These are phyloP conservation scores for Holtermannia corniformis DNA, from an alignment of 768 basidiomycete species.

Conservation along the genomic window DNA sequence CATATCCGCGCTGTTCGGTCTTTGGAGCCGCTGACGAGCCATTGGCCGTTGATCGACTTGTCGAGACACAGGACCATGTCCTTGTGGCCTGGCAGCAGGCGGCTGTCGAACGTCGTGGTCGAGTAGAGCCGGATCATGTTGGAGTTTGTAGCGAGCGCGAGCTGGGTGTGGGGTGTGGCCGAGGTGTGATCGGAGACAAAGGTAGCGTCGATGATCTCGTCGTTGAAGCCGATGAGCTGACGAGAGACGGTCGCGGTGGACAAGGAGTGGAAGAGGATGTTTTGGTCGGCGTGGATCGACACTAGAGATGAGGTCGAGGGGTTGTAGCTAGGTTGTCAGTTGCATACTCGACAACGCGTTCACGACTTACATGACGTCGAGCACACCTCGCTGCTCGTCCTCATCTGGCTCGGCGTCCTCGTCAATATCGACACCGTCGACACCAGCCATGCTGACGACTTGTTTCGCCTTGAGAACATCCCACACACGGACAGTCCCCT, in stretches of 20 bases:
- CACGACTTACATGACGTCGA: slow-evolving; percentile 64
- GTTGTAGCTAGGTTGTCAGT: slow-evolving; percentile 54
- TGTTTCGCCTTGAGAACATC: slow-evolving; percentile 59
- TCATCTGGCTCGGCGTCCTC: slow-evolving; percentile 47
- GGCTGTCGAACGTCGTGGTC: slow-evolving; percentile 63
- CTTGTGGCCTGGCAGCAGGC: slow-evolving; percentile 75
- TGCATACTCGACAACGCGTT: neutral
- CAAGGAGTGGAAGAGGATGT: slow-evolving; percentile 83
- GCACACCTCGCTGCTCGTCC: slow-evolving; percentile 76
- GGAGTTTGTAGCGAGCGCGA: slow-evolving; percentile 96
- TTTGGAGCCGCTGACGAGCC: slow-evolving; percentile 87
- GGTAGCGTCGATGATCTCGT: slow-evolving; percentile 85
- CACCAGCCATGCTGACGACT: slow-evolving; percentile 51
- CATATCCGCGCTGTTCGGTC: slow-evolving; percentile 81
- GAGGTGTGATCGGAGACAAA: slow-evolving; percentile 53
- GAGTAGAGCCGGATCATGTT: slow-evolving; percentile 87
- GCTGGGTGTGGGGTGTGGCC: slow-evolving; percentile 51
- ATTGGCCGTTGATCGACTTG: slow-evolving; percentile 53
- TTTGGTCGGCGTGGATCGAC: slow-evolving; percentile 90
- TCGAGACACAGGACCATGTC: slow-evolving; percentile 87
- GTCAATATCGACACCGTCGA: slow-evolving; percentile 42
- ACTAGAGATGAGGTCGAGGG: slow-evolving; percentile 57
- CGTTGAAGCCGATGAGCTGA: slow-evolving; percentile 92
- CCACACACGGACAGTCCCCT: slow-evolving; percentile 78
- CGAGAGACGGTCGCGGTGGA: slow-evolving; percentile 55